Conservation (phyloP, 176 grass and related monocot genomes). For the Triticum urartu region DNA sequence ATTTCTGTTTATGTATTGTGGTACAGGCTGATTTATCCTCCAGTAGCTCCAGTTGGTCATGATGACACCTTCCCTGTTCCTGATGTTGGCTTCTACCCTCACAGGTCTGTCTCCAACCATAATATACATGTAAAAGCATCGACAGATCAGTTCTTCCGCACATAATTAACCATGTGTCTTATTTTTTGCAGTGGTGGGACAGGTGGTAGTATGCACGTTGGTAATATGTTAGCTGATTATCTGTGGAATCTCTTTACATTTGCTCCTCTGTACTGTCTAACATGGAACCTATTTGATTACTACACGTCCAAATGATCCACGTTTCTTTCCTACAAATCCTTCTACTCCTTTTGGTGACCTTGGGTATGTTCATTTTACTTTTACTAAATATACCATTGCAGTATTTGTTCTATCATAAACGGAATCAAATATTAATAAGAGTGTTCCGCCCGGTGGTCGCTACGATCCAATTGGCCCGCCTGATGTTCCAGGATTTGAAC, state of each 20-base stretch:
- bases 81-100: slow-evolving; percentile 72
- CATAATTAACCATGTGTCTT: slow-evolving; percentile 21
- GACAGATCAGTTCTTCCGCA: neutral
- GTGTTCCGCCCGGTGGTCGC: slow-evolving; percentile 51
- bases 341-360: slow-evolving; percentile 38
- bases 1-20: slow-evolving; percentile 20
- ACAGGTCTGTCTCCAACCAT: slow-evolving; percentile 47
- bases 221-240: slow-evolving; percentile 43
- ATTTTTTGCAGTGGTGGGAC: slow-evolving; percentile 52
- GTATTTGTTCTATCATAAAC: neutral
- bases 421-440: slow-evolving; percentile 47
- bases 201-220: slow-evolving; percentile 79
- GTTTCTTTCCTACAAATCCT: slow-evolving; percentile 72
- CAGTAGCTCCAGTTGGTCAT: slow-evolving; percentile 45
- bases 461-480: slow-evolving; percentile 86
- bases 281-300: slow-evolving; percentile 10
- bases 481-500: slow-evolving; percentile 82
- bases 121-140: slow-evolving; percentile 7
- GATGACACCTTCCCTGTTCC: slow-evolving; percentile 78
- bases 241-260: neutral
- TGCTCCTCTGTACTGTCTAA: neutral
- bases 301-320: slow-evolving; percentile 76
- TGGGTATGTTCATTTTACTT: slow-evolving; percentile 42
- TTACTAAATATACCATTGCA: neutral
- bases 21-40: slow-evolving; percentile 63